phyloP scores from a whole-genome alignment of 1,284 basidiomycete genomes.

The Ceratobasidium sp. region DNA sequence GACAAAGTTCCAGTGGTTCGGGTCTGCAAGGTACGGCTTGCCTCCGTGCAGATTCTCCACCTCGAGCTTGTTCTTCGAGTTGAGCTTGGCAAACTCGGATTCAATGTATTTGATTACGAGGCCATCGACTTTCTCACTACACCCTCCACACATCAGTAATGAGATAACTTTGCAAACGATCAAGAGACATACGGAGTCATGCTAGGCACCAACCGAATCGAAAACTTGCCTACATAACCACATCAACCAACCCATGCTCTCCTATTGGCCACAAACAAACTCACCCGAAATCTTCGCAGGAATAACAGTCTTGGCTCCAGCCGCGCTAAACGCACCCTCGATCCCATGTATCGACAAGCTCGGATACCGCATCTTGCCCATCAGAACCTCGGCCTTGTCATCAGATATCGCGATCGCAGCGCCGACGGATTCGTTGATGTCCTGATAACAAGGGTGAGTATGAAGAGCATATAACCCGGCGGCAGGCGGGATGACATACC shows the following conservation, averaged over 20 bases:
- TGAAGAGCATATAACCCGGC: too few relatives aligned
- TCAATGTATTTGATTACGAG: slow-evolving; percentile 80
- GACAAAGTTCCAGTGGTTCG: slow-evolving; percentile 94
- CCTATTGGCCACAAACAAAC: slow-evolving; percentile 49
- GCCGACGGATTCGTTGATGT: slow-evolving; percentile 87
- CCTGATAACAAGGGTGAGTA: slow-evolving; percentile 57
- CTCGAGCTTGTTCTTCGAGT: slow-evolving; percentile 81
- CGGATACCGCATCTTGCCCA: slow-evolving; percentile 91
- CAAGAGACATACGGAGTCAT: slow-evolving; percentile 44
- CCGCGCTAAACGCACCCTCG: slow-evolving; percentile 94
- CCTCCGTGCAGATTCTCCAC: slow-evolving; percentile 84
- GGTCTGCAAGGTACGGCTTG: slow-evolving; percentile 79
- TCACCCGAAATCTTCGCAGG: slow-evolving; percentile 84
- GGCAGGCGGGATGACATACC: slow-evolving; percentile 1
- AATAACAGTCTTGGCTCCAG: slow-evolving; percentile 95
- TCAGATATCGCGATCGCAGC: slow-evolving; percentile 80
- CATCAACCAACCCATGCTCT: not conserved
- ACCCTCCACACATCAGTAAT: not conserved
- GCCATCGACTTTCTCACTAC: slow-evolving; percentile 71
- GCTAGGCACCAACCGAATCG: slow-evolving; percentile 76
- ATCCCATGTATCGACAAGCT: slow-evolving; percentile 95
- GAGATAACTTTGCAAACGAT: too few relatives aligned
- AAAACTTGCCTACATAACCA: slow-evolving; percentile 76
- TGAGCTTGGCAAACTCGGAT: slow-evolving; percentile 85
- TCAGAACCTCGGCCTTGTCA: slow-evolving; percentile 87